A percentile compares a stretch with the other conserved stretches of the same genome.
phyloP scores from a whole-genome alignment of 2,329 filamentous ascomycete genomes.

The Colletotrichum euphorbiae region DNA sequence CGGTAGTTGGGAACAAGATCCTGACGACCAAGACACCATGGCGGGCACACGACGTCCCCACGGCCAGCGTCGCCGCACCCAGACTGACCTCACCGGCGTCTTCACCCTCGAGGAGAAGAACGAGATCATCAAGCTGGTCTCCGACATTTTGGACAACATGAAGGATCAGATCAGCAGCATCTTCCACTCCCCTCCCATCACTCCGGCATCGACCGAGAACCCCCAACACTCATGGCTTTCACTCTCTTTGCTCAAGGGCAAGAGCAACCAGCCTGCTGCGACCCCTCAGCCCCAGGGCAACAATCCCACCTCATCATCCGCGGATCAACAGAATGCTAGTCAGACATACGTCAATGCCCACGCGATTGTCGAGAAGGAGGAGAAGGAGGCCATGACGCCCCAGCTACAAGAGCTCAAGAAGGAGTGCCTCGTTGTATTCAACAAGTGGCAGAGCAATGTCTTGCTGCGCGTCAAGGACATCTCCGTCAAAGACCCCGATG shows the following conservation, averaged over 20 bases:
- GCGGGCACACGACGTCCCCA: slow-evolving; percentile 34
- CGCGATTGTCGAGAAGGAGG: slow-evolving; percentile 48
- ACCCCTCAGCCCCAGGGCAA: slow-evolving; percentile 25
- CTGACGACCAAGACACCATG: slow-evolving; percentile 30
- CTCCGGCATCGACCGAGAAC: slow-evolving; percentile 47
- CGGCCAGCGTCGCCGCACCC: slow-evolving; percentile 32
- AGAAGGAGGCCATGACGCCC: slow-evolving; percentile 46
- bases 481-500: slow-evolving; percentile 59
- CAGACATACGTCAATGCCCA: slow-evolving; percentile 45
- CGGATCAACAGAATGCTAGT: slow-evolving; percentile 36
- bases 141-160: slow-evolving; percentile 66
- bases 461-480: slow-evolving; percentile 78
- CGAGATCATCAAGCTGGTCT: slow-evolving; percentile 64
- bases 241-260: slow-evolving; percentile 47
- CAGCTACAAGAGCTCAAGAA: slow-evolving; percentile 69
- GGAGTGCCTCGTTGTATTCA: slow-evolving; percentile 77
- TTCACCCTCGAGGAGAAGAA: slow-evolving; percentile 61
- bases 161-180: slow-evolving; percentile 62
- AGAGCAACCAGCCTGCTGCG: slow-evolving; percentile 5
- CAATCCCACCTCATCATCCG: slow-evolving; percentile 27
- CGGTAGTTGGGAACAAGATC: slow-evolving; percentile 34
- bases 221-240: slow-evolving; percentile 51
- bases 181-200: slow-evolving; percentile 61
- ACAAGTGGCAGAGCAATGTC: slow-evolving; percentile 82
- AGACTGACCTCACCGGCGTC: slow-evolving; percentile 62